Evolutionary conservation across 1,284 basidiomycete species (phyloP), one percentile per base, ranked within the genome.

Genomic region (Boletus smithii): DNA sequence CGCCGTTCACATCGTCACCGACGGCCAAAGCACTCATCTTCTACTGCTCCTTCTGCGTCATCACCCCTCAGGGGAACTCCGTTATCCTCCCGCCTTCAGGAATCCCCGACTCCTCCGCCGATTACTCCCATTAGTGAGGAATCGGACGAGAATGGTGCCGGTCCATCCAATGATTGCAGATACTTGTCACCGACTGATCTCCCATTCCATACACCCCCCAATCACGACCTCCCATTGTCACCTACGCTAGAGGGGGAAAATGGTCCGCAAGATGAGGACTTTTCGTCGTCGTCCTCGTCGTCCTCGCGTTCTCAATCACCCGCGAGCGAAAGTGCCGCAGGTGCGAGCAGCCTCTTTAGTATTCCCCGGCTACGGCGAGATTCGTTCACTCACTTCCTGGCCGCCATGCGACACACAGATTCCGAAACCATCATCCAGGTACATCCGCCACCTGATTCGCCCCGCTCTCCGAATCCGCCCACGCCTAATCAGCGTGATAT

Each of bases 401-500:
- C 72, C 55, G 73, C 75, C 51, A 62, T 74, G 58, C 74, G 76
- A 72, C 70, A 70, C 64, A 67, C 77, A 80, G 80, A 77, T 70
- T 69, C 81, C 61, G 82, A 83, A 62, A 66, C 81, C 53, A 73
- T 77, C 55, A 75, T 83, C 55, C 81, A 83, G 63, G 77, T 85
- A 54, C 85, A 84, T 68, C 80, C 80, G 36, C 83, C 81, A 51
- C 85, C 85, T 56, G 87, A 88, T 63, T 87, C 85, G 17, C 86
- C 86, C 3, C 69, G 75, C 67, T 79, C 76, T 53, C 80, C 80
- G 29, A 85, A 89, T 62, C 85, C 86, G 17, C 85, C 87, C 43
- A 90, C 88, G 18, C 88, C 88, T 49, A 80, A 85, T 62, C 71
- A 79, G 50, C 79, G 80, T 59, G 88, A 91, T 63, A 91, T 91